Evolutionary conservation across 495 filamentous ascomycete species (phyloP), one percentile per base, ranked within the genome.

Genomic region (Aspergillus saccharolyticus): DNA sequence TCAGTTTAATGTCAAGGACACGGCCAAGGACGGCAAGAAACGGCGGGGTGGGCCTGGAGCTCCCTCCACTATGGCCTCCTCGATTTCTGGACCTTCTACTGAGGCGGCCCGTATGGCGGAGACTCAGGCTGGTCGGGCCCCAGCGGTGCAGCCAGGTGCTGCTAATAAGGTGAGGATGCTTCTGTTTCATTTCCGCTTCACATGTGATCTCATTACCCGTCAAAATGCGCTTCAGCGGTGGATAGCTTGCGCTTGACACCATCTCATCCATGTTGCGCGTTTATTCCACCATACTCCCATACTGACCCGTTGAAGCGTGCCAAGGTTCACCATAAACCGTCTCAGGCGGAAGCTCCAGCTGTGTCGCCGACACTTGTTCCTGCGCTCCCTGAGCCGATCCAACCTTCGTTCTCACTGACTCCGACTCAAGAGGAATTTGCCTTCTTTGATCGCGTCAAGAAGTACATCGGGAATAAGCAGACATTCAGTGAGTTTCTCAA

Each of bases 361-460:
- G 84, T 95, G 24, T 91, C 90, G 43, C 92, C 94, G 1, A 94
- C 88, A 6, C 75, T 99, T 54, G 88, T 90, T 3, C 95, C 95
- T 0, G 82, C 87, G 50, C 81, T 93, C 21, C 95, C 95, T 4
- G 89, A 91, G 62, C 90, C 95, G 0, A 76, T 97, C 18, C 83
- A 86, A 12, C 90, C 93, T 1, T 84, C 83, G 0, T 74, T 72
- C 15, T 74, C 71, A 21, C 61, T 75, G 54, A 77, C 74, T 4
- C 83, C 84, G 0, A 81, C 84, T 19, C 80, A 86, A 19, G 95
- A 97, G 44, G 91, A 97, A 62, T 76, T 97, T 25, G 84, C 86
- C 1, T 96, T 97, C 71, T 99, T 99, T 58, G 95, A 99, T 48
- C 85, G 91, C 15, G 91, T 94, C 47, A 97, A 96, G 81, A 99